These are phyloP conservation scores for Podochytrium sp. DNA, from an alignment of 192 early-diverging fungal genomes.

Conservation along the genomic window DNA sequence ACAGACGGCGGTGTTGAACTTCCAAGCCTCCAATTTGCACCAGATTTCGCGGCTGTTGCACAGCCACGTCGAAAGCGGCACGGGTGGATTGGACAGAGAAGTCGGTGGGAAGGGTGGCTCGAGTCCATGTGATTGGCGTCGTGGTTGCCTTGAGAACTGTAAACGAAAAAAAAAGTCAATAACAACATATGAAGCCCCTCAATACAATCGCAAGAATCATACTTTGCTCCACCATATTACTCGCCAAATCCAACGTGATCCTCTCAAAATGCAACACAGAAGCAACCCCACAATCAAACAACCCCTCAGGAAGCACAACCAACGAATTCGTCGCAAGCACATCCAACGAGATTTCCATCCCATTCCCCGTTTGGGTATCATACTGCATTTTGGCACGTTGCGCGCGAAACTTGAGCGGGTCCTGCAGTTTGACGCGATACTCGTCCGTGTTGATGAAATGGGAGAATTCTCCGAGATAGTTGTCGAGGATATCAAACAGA, in stretches of 20 bases:
- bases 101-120: background rate
- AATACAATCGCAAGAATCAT: slow-evolving; percentile 5
- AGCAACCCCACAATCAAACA: slow-evolving; percentile 11
- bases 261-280: slow-evolving; percentile 3
- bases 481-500: slow-evolving; percentile 69
- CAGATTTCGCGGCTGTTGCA: slow-evolving; percentile 3
- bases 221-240: slow-evolving; percentile 10
- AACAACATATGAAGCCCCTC: background rate
- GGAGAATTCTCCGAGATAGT: slow-evolving; percentile 68
- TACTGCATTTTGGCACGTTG: background rate
- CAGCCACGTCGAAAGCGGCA: slow-evolving; percentile 12
- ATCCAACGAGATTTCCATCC: slow-evolving; percentile 9
- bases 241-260: slow-evolving; percentile 17
- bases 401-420: slow-evolving; percentile 33
- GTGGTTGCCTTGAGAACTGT: slow-evolving; percentile 34
- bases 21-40: slow-evolving; percentile 22
- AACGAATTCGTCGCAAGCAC: background rate
- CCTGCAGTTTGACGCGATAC: slow-evolving; percentile 52
- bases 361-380: background rate
- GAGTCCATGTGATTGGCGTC: slow-evolving; percentile 24
- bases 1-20: slow-evolving; percentile 47
- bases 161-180: background rate
- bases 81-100: slow-evolving; percentile 8
- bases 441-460: slow-evolving; percentile 70
- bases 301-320: slow-evolving; percentile 11